Evolutionary conservation across 805 yeast genomes (phyloP).

Genomic region (Yamadazyma kitorensis): DNA sequence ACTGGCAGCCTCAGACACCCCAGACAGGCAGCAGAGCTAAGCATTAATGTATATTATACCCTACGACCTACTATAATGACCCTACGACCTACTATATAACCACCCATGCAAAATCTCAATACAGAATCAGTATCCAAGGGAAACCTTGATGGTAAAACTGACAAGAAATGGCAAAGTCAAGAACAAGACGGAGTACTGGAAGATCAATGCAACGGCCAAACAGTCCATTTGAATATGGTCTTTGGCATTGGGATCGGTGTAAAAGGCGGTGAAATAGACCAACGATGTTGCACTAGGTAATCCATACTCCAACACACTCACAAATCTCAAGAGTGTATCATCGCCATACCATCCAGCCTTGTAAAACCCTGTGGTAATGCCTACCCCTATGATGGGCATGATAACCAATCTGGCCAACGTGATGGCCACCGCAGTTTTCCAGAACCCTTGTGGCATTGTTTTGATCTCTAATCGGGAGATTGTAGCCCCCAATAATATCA

Average conservation of each 20-base stretch:
- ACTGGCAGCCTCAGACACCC: too few species aligned
- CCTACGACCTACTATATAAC: too few species aligned
- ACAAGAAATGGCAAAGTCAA: constrained; percentile 73
- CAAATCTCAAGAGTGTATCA: constrained; percentile 63
- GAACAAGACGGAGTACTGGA: constrained; percentile 67
- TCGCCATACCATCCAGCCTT: constrained; percentile 62
- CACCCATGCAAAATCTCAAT: too few species aligned
- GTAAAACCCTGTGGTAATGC: constrained; percentile 54
- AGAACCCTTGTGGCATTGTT: constrained; percentile 64
- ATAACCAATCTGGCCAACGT: constrained; percentile 58
- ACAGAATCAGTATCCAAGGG: constrained; percentile 38
- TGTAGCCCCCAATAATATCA: constrained; percentile 81
- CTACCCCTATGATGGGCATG: constrained; percentile 76
- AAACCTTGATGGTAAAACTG: constrained; percentile 60
- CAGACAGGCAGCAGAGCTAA: too few species aligned
- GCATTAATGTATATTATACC: too few species aligned
- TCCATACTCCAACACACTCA: constrained; percentile 70
- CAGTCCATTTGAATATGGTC: constrained; percentile 77
- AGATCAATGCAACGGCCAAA: constrained; percentile 69
- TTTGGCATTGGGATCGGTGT: constrained; percentile 60
- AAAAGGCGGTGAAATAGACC: constrained; percentile 84
- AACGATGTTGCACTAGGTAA: constrained; percentile 88
- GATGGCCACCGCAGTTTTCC: constrained; percentile 61
- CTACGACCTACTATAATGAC: too few species aligned
- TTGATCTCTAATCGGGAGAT: constrained; percentile 68